Base-by-base conservation (phyloP, 129 eudicot genomes). In the Saposhnikovia divaricata region DNA sequence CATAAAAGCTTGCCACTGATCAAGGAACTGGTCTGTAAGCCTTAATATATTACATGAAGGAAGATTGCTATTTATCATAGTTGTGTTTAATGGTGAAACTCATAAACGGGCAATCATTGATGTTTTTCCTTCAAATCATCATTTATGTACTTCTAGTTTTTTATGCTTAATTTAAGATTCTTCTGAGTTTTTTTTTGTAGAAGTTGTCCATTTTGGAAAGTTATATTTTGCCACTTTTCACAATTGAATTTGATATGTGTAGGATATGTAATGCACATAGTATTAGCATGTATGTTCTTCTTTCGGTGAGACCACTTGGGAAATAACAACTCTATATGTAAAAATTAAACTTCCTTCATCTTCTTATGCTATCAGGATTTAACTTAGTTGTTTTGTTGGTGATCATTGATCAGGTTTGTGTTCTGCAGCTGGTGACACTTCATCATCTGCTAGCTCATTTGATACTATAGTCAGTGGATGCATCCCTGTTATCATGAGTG, bases 381-480 rank as follows among this genome's bases (percentile, higher is more conserved):
- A 14, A 63, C 37, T 25, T 25, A 10, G 48, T 76, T 82, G 69
- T 19, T 88, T 63, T 31, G 34, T 31, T 31, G 34, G 34, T 31
- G 34, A 25, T 84, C 82, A 82, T 75, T 72, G 25, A 34, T 50
- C 87, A 95, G 97, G 88, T 92, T 96, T 74, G 82, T 92, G 34
- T 31, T 31, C 34, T 31, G 34, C 1, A 31, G 34, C 34, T 31
- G 34, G 34, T 31, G 34, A 31, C 34, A 31, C 34, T 31, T 1
- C 34, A 31, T 31, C 34, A 31, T 31, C 34, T 31, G 0, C 34
- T 31, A 31, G 96, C 69, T 92, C 98, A 70, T 92, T 95, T 85
- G 97, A 95, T 86, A 97, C 97, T 55, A 92, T 92, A 81, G 98
- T 94, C 37, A 95, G 97, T 80, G 96, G 98, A 23, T 95, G 97